Conservation (phyloP, 805 yeast genomes). For the Saturnispora silvae region DNA sequence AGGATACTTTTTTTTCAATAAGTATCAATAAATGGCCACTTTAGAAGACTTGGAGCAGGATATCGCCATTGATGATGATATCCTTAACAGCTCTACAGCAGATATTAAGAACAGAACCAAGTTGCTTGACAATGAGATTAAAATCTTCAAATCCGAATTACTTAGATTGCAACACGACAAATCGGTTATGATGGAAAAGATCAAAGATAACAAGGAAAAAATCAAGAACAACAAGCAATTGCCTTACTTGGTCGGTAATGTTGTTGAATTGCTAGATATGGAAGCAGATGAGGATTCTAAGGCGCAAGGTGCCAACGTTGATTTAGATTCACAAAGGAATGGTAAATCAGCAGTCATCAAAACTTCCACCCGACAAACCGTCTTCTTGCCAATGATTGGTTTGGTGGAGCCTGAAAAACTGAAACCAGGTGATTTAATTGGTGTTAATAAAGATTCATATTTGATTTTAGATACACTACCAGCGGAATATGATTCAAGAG, state of each 20-base stretch:
- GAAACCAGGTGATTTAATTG: slow-evolving; percentile 96
- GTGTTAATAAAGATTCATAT: slow-evolving; percentile 95
- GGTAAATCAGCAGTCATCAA: slow-evolving; percentile 98
- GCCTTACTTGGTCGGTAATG: slow-evolving; percentile 94
- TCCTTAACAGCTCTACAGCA: slow-evolving; percentile 62
- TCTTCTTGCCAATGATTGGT: slow-evolving; percentile 91
- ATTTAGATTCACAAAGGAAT: slow-evolving; percentile 77
- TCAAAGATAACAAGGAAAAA: slow-evolving; percentile 92
- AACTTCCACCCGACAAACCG: slow-evolving; percentile 96
- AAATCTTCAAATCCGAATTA: slow-evolving; percentile 85
- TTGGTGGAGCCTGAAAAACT: slow-evolving; percentile 83
- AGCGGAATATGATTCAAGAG: slow-evolving; percentile 94
- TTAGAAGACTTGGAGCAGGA: slow-evolving; percentile 70
- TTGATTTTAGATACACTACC: slow-evolving; percentile 89
- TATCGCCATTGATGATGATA: slow-evolving; percentile 70
- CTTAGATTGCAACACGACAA: slow-evolving; percentile 88
- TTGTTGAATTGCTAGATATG: slow-evolving; percentile 86
- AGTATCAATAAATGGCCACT: slow-evolving; percentile 42
- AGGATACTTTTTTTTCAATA: slow-evolving; percentile 26
- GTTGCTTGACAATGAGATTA: slow-evolving; percentile 86
- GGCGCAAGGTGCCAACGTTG: slow-evolving; percentile 92
- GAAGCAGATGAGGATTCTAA: slow-evolving; percentile 72
- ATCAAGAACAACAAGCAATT: slow-evolving; percentile 90
- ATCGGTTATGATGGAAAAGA: slow-evolving; percentile 83
- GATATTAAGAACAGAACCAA: slow-evolving; percentile 82